Conservation (phyloP, 208 protist genomes). For the Leishmania aethiopica region DNA sequence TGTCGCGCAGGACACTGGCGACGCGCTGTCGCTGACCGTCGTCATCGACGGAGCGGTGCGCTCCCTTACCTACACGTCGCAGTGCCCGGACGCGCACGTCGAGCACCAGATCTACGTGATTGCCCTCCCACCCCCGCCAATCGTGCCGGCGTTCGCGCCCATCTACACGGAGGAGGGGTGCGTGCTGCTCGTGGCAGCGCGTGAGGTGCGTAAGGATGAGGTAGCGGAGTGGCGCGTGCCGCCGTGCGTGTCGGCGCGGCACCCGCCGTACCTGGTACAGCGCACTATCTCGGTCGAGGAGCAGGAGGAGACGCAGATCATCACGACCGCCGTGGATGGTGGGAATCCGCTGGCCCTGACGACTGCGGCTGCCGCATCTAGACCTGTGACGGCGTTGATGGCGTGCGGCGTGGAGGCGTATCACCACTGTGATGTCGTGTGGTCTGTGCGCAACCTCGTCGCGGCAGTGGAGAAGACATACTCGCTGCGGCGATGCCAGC, state of each 20-base stretch:
- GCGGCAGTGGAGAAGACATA: slow-evolving; percentile 64
- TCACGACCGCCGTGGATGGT: slow-evolving; percentile 21
- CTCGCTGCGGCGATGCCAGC: slow-evolving; percentile 81
- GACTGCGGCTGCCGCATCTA: not conserved
- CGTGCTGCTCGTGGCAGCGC: slow-evolving; percentile 61
- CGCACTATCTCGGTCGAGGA: slow-evolving; percentile 27
- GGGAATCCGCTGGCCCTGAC: slow-evolving; percentile 5
- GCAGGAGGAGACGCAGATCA: slow-evolving; percentile 14
- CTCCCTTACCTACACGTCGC: slow-evolving; percentile 47
- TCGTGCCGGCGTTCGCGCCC: slow-evolving; percentile 52
- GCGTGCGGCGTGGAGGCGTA: slow-evolving; percentile 75
- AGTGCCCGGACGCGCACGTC: slow-evolving; percentile 65
- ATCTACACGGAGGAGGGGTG: slow-evolving; percentile 85
- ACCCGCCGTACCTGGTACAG: slow-evolving; percentile 45
- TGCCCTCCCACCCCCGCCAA: slow-evolving; percentile 49
- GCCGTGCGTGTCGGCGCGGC: slow-evolving; percentile 38
- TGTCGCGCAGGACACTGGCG: slow-evolving; percentile 69
- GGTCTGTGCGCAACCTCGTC: slow-evolving; percentile 69
- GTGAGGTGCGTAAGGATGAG: slow-evolving; percentile 73
- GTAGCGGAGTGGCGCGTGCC: slow-evolving; percentile 54
- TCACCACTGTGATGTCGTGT: slow-evolving; percentile 70
- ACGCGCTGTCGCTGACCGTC: slow-evolving; percentile 31
- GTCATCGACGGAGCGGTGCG: not conserved
- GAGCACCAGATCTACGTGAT: slow-evolving; percentile 62
- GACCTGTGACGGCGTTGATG: slow-evolving; percentile 25